A percentile compares a stretch with the other conserved stretches of the same genome.
Evolutionary conservation across 1,284 basidiomycete genomes (phyloP).

Genomic region (Melampsora americana): DNA sequence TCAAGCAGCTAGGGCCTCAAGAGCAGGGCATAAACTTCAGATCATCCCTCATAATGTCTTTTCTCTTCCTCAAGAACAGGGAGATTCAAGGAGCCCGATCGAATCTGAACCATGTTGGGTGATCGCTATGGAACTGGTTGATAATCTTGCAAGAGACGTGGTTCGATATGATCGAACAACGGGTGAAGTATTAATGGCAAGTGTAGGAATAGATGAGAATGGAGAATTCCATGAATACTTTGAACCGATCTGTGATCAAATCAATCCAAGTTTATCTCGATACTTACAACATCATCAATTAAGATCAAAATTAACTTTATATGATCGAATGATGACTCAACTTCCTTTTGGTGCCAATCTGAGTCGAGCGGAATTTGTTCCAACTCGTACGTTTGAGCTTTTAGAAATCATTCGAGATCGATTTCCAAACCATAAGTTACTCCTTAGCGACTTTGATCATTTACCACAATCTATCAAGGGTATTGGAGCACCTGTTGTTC

Average conservation of each 20-base stretch:
- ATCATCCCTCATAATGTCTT: conserved; percentile 47
- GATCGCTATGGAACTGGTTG: conserved; percentile 58
- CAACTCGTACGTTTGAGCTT: conserved; percentile 83
- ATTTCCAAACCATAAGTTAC: conserved; percentile 85
- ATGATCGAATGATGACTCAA: conserved; percentile 62
- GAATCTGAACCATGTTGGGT: conserved; percentile 63
- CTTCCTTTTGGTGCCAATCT: conserved; percentile 90
- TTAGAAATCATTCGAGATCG: conserved; percentile 74
- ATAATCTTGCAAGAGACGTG: conserved; percentile 96
- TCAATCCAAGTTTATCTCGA: conserved; percentile 71
- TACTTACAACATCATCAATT: not conserved
- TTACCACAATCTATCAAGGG: conserved; percentile 83
- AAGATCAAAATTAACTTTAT: conserved; percentile 56
- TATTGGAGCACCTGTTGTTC: conserved; percentile 86
- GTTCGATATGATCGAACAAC: conserved; percentile 77
- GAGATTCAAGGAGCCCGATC: conserved; percentile 80
- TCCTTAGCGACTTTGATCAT: conserved; percentile 86
- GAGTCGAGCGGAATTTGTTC: conserved; percentile 82
- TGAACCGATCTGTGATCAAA: conserved; percentile 63
- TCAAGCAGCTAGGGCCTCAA: conserved; percentile 42
- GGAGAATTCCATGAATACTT: conserved; percentile 86
- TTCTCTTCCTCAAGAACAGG: conserved; percentile 63
- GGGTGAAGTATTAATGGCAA: conserved; percentile 74
- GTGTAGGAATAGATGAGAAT: conserved; percentile 73
- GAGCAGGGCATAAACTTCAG: conserved; percentile 4